Evolutionary conservation across 345 rosid species (phyloP).

Genomic region (Laguncularia racemosa): DNA sequence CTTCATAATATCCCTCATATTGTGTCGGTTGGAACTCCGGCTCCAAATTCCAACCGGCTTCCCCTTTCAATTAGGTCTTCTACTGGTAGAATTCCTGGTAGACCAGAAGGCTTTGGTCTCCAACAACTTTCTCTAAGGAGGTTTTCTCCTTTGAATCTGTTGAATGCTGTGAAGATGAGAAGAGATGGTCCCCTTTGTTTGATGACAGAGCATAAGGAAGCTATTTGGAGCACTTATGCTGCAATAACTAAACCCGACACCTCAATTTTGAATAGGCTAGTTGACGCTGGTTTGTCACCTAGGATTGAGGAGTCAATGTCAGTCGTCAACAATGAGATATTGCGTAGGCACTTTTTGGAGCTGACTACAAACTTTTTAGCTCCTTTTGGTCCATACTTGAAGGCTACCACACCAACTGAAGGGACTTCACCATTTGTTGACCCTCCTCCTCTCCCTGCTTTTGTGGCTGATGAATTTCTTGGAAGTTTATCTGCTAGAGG

Average conservation of each 20-base stretch:
- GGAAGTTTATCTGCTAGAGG: constrained; percentile 78
- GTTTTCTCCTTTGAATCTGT: constrained; percentile 78
- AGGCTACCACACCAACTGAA: constrained; percentile 71
- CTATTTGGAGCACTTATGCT: constrained; percentile 79
- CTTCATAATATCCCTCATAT: constrained; percentile 78
- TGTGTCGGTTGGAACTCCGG: constrained; percentile 85
- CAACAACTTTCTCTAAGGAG: constrained; percentile 75
- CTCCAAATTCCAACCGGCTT: constrained; percentile 51
- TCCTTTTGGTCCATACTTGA: constrained; percentile 92
- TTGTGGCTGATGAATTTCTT: constrained; percentile 64
- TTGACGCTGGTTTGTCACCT: constrained; percentile 93
- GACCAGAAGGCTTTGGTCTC: constrained; percentile 64
- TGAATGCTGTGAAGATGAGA: constrained; percentile 75
- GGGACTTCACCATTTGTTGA: constrained; percentile 79
- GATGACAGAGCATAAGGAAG: constrained; percentile 98
- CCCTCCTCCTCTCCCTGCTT: constrained; percentile 81
- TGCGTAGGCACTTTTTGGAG: constrained; percentile 94
- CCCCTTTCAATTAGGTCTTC: constrained; percentile 51
- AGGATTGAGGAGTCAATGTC: constrained; percentile 99
- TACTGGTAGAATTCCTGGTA: constrained; percentile 61
- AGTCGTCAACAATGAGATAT: constrained; percentile 90
- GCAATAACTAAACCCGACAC: constrained; percentile 93
- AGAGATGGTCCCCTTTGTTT: constrained; percentile 97
- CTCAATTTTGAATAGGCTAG: constrained; percentile 82
- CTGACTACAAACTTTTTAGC: constrained; percentile 94